phyloP scores from a whole-genome alignment of 768 basidiomycete species.

The Macrolepiota albuminosa region DNA sequence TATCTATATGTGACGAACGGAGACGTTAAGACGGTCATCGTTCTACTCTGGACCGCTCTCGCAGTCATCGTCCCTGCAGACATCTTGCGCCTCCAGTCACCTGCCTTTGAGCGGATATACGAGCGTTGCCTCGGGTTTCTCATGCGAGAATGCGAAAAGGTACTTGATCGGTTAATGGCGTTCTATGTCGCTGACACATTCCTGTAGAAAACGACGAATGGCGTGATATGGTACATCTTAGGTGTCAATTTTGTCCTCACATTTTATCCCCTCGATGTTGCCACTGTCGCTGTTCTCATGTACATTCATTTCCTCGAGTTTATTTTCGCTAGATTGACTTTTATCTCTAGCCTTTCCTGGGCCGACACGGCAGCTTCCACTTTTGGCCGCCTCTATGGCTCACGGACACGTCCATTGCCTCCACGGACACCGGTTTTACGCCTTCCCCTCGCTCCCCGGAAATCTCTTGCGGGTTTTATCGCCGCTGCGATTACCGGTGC shows the following conservation, averaged over 20 bases:
- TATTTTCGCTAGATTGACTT: neutral
- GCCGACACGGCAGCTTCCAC: slow-evolving; percentile 94
- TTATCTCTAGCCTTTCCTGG: slow-evolving; percentile 74
- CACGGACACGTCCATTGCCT: slow-evolving; percentile 52
- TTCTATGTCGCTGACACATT: neutral
- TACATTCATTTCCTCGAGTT: slow-evolving; percentile 31
- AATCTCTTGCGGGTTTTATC: slow-evolving; percentile 80
- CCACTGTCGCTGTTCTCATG: slow-evolving; percentile 88
- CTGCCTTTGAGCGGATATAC: slow-evolving; percentile 62
- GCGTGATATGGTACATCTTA: slow-evolving; percentile 87
- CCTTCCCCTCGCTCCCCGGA: slow-evolving; percentile 74
- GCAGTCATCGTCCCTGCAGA: slow-evolving; percentile 71
- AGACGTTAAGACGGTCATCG: slow-evolving; percentile 58
- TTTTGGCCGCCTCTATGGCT: slow-evolving; percentile 80
- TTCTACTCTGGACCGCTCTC: slow-evolving; percentile 61
- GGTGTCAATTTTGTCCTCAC: slow-evolving; percentile 77
- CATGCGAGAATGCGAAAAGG: slow-evolving; percentile 88
- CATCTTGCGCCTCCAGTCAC: slow-evolving; percentile 62
- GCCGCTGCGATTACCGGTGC: slow-evolving; percentile 76
- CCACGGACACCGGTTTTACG: slow-evolving; percentile 36
- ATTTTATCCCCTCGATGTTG: slow-evolving; percentile 80
- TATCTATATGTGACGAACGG: slow-evolving; percentile 46
- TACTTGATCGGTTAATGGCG: slow-evolving; percentile 22
- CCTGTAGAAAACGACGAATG: slow-evolving; percentile 65
- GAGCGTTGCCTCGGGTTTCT: slow-evolving; percentile 73